phyloP scores from a whole-genome alignment of 257 asterid genomes.

The Fraxinus anomala region DNA sequence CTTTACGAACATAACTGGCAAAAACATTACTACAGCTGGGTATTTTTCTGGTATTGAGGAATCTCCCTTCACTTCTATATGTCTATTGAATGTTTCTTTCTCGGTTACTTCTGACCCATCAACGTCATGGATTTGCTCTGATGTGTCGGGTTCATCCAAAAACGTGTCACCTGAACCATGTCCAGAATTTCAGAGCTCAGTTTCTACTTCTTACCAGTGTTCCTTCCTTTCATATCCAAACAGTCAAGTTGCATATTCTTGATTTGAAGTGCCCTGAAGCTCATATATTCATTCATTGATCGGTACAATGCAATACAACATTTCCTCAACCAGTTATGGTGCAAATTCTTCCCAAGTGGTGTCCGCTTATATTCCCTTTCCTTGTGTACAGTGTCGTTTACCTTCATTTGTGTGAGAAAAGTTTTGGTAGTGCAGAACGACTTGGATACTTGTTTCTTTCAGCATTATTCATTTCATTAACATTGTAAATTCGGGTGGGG shows the following conservation, averaged over 20 bases:
- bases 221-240: conserved; percentile 32
- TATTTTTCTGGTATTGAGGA: conserved; percentile 61
- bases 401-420: conserved; percentile 4
- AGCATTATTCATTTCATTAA: conserved; percentile 40
- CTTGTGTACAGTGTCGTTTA: background rate
- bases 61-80: conserved; percentile 79
- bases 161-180: conserved; percentile 75
- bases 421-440: conserved; percentile 76
- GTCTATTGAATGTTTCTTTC: conserved; percentile 65
- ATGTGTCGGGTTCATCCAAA: conserved; percentile 54
- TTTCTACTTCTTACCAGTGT: conserved; percentile 35
- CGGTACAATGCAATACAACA: conserved; percentile 30
- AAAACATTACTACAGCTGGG: conserved; percentile 67
- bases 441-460: conserved; percentile 41
- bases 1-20: conserved; percentile 58
- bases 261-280: conserved; percentile 23
- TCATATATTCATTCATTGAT: conserved; percentile 46
- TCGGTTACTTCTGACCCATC: conserved; percentile 39
- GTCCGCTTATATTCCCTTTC: conserved; percentile 32
- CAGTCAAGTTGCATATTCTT: conserved; percentile 46
- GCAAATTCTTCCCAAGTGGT: conserved; percentile 36
- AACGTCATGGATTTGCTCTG: conserved; percentile 58
- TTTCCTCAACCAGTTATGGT: conserved; percentile 32
- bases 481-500: conserved; percentile 55
- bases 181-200: conserved; percentile 50